Conservation (phyloP, 306 rosid genomes). For the Datisca glomerata region DNA sequence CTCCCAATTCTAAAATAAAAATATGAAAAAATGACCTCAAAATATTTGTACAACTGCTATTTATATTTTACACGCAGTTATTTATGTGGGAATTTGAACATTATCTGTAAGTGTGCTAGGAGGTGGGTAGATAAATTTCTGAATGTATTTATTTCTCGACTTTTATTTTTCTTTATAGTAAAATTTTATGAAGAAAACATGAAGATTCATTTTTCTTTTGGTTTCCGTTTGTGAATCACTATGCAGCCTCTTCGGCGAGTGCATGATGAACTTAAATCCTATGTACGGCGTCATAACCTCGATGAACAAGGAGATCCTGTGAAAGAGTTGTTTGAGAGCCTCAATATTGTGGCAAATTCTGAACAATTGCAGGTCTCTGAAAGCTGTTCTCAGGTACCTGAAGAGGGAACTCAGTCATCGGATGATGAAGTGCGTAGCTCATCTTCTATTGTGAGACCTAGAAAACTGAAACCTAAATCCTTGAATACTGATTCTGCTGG, state of each 20-base stretch:
- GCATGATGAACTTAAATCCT: constrained; percentile 54
- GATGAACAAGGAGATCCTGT: constrained; percentile 35
- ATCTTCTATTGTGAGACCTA: constrained; percentile 27
- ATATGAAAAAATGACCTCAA: too few species aligned
- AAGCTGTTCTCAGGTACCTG: constrained; percentile 48
- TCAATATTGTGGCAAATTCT: constrained; percentile 21
- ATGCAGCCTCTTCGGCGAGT: constrained; percentile 53
- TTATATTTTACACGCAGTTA: too few species aligned
- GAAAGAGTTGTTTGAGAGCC: constrained; percentile 46
- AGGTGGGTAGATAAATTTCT: too few species aligned
- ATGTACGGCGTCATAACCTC: constrained; percentile 36
- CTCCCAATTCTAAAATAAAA: too few species aligned
- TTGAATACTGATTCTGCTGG: constrained; percentile 31
- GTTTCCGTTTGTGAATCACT: neutral
- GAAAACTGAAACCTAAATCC: constrained; percentile 44
- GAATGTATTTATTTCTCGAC: too few species aligned
- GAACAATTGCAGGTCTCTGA: constrained; percentile 59
- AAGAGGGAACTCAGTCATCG: constrained; percentile 51
- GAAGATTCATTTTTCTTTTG: neutral
- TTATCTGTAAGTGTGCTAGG: too few species aligned
- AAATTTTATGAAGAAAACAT: neutral
- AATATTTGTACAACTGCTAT: too few species aligned
- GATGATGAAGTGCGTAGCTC: constrained; percentile 62
- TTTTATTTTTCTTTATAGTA: too few species aligned
- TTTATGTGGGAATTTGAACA: too few species aligned